These are phyloP conservation scores for Rhodofomes roseus DNA, from an alignment of 1,284 basidiomycete genomes.

Conservation along the genomic window DNA sequence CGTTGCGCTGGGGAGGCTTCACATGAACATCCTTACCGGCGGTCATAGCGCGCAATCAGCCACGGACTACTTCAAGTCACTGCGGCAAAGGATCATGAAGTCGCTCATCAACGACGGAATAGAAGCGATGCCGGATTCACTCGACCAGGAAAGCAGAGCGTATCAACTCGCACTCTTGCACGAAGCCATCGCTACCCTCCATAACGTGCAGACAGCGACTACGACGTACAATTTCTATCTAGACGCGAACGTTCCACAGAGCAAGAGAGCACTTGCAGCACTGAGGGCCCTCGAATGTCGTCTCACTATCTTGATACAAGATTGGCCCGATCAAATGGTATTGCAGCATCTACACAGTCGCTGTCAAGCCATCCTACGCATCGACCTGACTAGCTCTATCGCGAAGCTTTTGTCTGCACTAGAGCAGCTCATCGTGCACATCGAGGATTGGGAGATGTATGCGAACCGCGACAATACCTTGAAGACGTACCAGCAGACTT, in stretches of 20 bases:
- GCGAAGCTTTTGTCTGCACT: slow-evolving; percentile 83
- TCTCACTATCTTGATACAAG: slow-evolving; percentile 57
- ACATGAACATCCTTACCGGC: slow-evolving; percentile 29
- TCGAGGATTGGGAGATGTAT: slow-evolving; percentile 97
- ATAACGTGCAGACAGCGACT: slow-evolving; percentile 11
- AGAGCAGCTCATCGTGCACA: slow-evolving; percentile 85
- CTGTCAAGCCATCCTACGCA: slow-evolving; percentile 65
- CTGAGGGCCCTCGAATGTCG: slow-evolving; percentile 51
- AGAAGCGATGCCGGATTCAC: slow-evolving; percentile 33
- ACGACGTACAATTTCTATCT: slow-evolving; percentile 74
- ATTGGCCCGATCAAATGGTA: slow-evolving; percentile 99
- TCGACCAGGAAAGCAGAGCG: slow-evolving; percentile 47
- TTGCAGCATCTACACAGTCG: slow-evolving; percentile 81
- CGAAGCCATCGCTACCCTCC: slow-evolving; percentile 30
- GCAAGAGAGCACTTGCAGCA: slow-evolving; percentile 54
- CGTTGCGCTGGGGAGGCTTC: slow-evolving; percentile 34
- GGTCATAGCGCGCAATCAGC: neutral
- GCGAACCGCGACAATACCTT: slow-evolving; percentile 87
- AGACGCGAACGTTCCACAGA: slow-evolving; percentile 71
- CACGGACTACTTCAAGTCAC: slow-evolving; percentile 4
- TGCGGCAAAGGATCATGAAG: slow-evolving; percentile 7
- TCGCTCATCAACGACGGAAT: slow-evolving; percentile 31
- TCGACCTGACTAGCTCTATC: slow-evolving; percentile 72
- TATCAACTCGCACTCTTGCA: slow-evolving; percentile 46
- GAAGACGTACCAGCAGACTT: slow-evolving; percentile 57